A percentile compares a stretch with the other conserved stretches of the same genome.
phyloP scores from a whole-genome alignment of 805 yeast genomes.

The Osmozyma mogii region DNA sequence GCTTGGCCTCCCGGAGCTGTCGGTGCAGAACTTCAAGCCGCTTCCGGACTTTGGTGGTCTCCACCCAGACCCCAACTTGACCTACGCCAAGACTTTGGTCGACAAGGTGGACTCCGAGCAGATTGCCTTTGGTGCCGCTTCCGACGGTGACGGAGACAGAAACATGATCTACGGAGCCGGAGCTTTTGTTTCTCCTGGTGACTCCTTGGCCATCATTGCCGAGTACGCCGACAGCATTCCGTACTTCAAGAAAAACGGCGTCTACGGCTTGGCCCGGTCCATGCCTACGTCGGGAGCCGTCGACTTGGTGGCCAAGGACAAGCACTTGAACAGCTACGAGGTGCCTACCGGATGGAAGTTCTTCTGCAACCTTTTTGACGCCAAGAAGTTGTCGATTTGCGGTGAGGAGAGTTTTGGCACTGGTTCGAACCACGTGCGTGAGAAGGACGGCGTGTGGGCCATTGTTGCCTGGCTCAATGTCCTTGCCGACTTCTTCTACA shows the following conservation, averaged over 20 bases:
- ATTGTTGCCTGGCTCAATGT: constrained; percentile 95
- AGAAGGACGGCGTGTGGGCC: constrained; percentile 98
- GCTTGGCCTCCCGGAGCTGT: constrained; percentile 62
- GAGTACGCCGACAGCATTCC: constrained; percentile 87
- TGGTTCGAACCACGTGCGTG: constrained; percentile 95
- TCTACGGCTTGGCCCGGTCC: constrained; percentile 88
- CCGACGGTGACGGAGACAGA: constrained; percentile 99
- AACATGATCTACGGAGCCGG: constrained; percentile 96
- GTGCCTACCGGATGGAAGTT: constrained; percentile 99
- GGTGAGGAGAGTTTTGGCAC: constrained; percentile 99
- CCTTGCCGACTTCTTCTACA: constrained; percentile 68
- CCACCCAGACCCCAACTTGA: constrained; percentile 96
- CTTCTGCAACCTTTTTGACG: constrained; percentile 92
- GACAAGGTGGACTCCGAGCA: constrained; percentile 72
- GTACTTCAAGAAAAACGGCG: constrained; percentile 80
- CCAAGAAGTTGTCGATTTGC: constrained; percentile 87
- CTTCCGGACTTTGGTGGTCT: constrained; percentile 92
- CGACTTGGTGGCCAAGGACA: constrained; percentile 78
- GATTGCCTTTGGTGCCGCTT: constrained; percentile 94
- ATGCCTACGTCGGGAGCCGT: constrained; percentile 97
- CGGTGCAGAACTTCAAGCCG: constrained; percentile 75
- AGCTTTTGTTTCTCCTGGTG: constrained; percentile 96
- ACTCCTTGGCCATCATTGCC: constrained; percentile 93
- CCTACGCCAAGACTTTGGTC: constrained; percentile 86
- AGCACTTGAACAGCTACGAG: constrained; percentile 74